These are phyloP conservation scores for Pythium inflatum DNA, from an alignment of 352 stramenopile genomes.

Conservation along the genomic window DNA sequence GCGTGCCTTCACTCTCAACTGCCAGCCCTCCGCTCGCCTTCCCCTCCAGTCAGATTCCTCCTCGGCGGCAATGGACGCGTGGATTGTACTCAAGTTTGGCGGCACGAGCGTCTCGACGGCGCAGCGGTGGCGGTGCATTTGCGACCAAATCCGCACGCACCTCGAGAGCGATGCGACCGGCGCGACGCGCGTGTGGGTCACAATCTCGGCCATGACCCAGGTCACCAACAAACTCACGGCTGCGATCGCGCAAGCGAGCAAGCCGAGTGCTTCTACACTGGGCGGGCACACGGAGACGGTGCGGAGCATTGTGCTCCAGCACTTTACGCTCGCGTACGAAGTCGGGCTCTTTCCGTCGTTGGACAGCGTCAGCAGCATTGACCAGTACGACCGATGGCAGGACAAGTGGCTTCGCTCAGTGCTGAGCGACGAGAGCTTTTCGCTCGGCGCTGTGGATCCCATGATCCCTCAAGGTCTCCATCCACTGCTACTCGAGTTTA, in stretches of 20 bases:
- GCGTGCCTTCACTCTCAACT: neutral
- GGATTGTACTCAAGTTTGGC: conserved; percentile 91
- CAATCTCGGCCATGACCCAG: conserved; percentile 86
- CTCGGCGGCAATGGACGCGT: conserved; percentile 31
- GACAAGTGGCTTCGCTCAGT: conserved; percentile 65
- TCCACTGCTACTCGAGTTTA: conserved; percentile 76
- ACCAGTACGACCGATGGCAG: conserved; percentile 60
- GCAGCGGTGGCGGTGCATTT: conserved; percentile 80
- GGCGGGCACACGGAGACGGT: conserved; percentile 50
- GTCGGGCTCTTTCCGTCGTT: conserved; percentile 58
- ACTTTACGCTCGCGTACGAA: conserved; percentile 76
- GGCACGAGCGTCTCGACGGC: conserved; percentile 87
- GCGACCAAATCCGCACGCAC: conserved; percentile 66
- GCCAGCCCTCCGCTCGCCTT: conserved; percentile 3
- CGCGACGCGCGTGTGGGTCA: conserved; percentile 78
- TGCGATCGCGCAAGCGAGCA: conserved; percentile 55
- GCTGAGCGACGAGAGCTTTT: conserved; percentile 57
- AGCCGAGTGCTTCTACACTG: neutral
- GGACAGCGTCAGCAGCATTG: conserved; percentile 40
- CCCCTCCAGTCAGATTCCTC: neutral
- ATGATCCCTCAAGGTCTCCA: conserved; percentile 53
- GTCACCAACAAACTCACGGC: conserved; percentile 86
- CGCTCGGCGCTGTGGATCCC: conserved; percentile 44
- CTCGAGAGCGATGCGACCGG: conserved; percentile 36
- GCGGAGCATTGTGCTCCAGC: conserved; percentile 61